Percentiles rank a stretch among this genome's conserved stretches.
These are phyloP conservation scores for Lithospermum erythrorhizon DNA, from an alignment of 257 asterid genomes.

Conservation along the genomic window DNA sequence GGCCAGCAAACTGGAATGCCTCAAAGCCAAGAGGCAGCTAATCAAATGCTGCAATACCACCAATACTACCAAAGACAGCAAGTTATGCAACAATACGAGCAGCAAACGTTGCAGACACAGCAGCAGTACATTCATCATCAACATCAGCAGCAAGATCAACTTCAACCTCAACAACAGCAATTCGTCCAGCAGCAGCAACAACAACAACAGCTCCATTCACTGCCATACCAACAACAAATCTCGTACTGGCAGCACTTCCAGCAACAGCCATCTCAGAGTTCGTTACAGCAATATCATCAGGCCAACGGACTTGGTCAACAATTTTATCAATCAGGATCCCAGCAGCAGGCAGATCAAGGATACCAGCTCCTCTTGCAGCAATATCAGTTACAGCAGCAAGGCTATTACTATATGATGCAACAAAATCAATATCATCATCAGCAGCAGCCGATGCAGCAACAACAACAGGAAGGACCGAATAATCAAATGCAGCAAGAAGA, in stretches of 20 bases:
- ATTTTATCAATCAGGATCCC: constrained; percentile 47
- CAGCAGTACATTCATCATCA: constrained; percentile 34
- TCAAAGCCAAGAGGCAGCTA: constrained; percentile 22
- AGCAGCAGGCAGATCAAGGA: constrained; percentile 32
- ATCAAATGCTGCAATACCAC: constrained; percentile 54
- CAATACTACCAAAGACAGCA: constrained; percentile 67
- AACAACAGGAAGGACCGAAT: constrained; percentile 24
- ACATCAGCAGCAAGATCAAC: constrained; percentile 30
- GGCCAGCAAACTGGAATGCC: constrained; percentile 13
- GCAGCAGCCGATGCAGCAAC: constrained; percentile 23
- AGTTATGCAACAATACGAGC: constrained; percentile 55
- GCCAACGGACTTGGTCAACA: constrained; percentile 33
- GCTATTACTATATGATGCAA: constrained; percentile 24
- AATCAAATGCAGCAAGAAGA: constrained; percentile 24
- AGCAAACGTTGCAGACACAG: constrained; percentile 33
- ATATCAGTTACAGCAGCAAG: constrained; percentile 57
- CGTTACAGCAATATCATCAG: constrained; percentile 20
- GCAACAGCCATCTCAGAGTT: constrained; percentile 24
- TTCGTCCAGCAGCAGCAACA: constrained; percentile 18
- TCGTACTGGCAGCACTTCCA: constrained; percentile 20
- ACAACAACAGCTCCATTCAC: too few species aligned
- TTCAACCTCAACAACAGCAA: constrained; percentile 27
- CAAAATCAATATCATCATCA: constrained; percentile 36
- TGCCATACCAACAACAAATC: constrained; percentile 25
- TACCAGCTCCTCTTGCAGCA: constrained; percentile 55